phyloP scores from a whole-genome alignment of 1,284 basidiomycete species.

The Bjerkandera adusta region DNA sequence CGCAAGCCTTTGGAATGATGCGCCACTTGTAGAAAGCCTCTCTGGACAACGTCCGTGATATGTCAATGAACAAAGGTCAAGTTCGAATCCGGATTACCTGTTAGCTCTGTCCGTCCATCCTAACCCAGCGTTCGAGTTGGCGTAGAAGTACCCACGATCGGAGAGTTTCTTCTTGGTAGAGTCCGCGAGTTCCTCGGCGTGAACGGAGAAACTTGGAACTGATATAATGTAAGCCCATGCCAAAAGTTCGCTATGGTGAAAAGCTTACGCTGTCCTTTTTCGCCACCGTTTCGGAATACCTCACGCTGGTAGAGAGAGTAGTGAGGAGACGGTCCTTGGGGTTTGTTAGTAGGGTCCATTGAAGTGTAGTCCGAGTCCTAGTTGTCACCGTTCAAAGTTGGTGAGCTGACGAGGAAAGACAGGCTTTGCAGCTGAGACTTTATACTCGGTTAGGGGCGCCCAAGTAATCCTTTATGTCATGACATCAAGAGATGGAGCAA shows the following conservation, averaged over 20 bases:
- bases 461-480: not conserved
- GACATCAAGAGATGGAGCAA: not conserved
- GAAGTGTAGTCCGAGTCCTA: not conserved
- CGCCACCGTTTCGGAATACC: conserved; percentile 45
- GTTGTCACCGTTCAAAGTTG: not conserved
- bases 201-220: conserved; percentile 41
- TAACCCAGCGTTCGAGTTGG: conserved; percentile 55
- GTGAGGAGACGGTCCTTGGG: conserved; percentile 49
- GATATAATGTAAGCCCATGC: not conserved
- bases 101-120: conserved; percentile 57
- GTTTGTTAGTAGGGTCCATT: conserved; percentile 55
- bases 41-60: conserved; percentile 19
- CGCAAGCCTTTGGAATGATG: conserved; percentile 58
- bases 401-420: not conserved
- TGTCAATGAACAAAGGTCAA: not conserved
- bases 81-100: too few relatives aligned
- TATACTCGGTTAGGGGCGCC: not conserved
- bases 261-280: conserved; percentile 34
- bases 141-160: conserved; percentile 53
- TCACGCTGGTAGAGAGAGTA: conserved; percentile 57
- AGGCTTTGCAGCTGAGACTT: not conserved
- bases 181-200: conserved; percentile 48
- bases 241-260: not conserved
- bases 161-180: conserved; percentile 50
- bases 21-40: conserved; percentile 50